These are phyloP conservation scores for Dichomitus squalens DNA, from an alignment of 1,284 basidiomycete genomes.

Conservation along the genomic window DNA sequence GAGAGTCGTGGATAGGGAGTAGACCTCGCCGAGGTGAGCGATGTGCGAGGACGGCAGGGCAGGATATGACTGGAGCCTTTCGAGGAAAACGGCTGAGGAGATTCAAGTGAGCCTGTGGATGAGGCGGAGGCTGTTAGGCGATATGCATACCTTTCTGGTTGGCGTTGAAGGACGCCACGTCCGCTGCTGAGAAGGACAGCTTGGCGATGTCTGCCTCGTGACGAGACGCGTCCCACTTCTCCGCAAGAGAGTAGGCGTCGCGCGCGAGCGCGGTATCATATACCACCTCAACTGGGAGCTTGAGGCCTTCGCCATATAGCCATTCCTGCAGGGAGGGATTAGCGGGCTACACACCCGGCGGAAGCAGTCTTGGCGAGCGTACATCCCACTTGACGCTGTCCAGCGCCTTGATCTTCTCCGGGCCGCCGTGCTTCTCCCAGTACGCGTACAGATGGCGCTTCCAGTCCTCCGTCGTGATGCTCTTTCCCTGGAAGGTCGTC, in stretches of 20 bases:
- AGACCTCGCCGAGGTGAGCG: conserved; percentile 55
- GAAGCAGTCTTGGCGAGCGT: conserved; percentile 20
- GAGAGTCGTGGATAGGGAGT: conserved; percentile 50
- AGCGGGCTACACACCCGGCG: neutral
- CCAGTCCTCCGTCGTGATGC: conserved; percentile 91
- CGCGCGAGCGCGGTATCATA: conserved; percentile 85
- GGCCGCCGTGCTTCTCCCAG: conserved; percentile 63
- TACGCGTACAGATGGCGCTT: conserved; percentile 84
- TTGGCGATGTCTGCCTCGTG: conserved; percentile 44
- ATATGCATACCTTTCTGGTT: conserved; percentile 63
- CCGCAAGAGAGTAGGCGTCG: conserved; percentile 72
- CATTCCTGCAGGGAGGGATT: conserved; percentile 59
- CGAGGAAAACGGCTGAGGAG: conserved; percentile 70
- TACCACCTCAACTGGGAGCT: conserved; percentile 79
- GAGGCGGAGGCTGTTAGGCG: neutral
- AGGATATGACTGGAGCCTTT: conserved; percentile 59
- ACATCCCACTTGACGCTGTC: conserved; percentile 83
- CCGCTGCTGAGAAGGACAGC: conserved; percentile 52
- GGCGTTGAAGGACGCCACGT: conserved; percentile 61
- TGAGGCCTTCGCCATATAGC: conserved; percentile 82
- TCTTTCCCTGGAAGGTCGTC: conserved; percentile 75
- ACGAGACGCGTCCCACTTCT: conserved; percentile 77
- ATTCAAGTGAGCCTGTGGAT: neutral
- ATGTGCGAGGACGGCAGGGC: conserved; percentile 61
- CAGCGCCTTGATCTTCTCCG: conserved; percentile 70